phyloP scores from a whole-genome alignment of 192 early-diverging fungal genomes.

The Coemansia sp. region DNA sequence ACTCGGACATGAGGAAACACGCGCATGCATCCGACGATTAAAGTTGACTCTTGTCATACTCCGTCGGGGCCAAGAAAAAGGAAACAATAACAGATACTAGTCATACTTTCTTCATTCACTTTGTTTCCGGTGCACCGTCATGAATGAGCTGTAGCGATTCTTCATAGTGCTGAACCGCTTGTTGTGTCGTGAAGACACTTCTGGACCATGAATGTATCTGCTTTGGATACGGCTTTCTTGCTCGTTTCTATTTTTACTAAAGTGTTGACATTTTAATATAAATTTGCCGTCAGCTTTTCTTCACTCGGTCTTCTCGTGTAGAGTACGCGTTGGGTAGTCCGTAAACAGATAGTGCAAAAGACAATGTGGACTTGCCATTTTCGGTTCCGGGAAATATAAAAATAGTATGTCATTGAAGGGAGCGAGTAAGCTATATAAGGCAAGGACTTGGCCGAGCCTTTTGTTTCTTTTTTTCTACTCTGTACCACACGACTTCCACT shows the following conservation, averaged over 20 bases:
- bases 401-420: background rate
- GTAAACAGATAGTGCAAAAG: background rate
- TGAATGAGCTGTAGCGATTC: background rate
- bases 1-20: slow-evolving; percentile 1
- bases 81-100: slow-evolving; percentile 4
- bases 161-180: background rate
- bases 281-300: background rate
- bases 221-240: background rate
- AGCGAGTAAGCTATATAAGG: background rate
- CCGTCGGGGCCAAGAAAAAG: background rate
- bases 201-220: slow-evolving; percentile 4
- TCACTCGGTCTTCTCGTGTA: background rate
- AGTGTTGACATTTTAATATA: slow-evolving; percentile 1
- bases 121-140: background rate
- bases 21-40: background rate
- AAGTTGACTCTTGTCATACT: slow-evolving; percentile 4
- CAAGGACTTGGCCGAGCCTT: background rate
- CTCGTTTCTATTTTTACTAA: background rate
- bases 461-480: slow-evolving; percentile 1
- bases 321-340: background rate
- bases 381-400: background rate
- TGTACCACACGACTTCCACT: background rate
- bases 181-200: background rate
- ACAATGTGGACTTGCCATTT: background rate
- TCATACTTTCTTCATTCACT: slow-evolving; percentile 1